Percentiles rank a stretch among this genome's conserved stretches.
These are phyloP conservation scores for Corchorus olitorius DNA, from an alignment of 345 rosid species.

Conservation along the genomic window DNA sequence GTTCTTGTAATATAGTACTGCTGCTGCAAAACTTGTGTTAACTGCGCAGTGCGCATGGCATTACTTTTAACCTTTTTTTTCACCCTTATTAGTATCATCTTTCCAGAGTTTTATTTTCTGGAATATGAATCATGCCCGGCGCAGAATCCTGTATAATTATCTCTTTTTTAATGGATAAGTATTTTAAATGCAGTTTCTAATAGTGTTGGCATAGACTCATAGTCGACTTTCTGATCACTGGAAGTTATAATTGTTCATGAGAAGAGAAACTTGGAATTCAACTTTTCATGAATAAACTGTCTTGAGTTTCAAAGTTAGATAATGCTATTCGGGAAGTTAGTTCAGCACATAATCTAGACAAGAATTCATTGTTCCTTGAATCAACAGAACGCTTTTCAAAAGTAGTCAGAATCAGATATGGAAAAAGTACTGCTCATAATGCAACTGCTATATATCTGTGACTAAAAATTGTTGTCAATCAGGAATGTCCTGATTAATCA, in stretches of 20 bases:
- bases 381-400: background rate
- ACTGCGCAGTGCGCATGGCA: background rate
- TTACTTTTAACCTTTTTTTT: background rate
- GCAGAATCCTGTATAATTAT: background rate
- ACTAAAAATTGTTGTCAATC: background rate
- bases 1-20: background rate
- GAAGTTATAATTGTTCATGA: background rate
- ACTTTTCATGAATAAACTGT: too few relatives aligned
- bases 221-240: background rate
- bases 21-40: background rate
- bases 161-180: background rate
- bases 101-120: slow-evolving; percentile 5
- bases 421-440: background rate
- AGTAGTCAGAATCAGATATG: background rate
- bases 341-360: too few relatives aligned
- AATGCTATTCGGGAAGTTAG: too few relatives aligned
- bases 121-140: background rate
- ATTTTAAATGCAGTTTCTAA: background rate
- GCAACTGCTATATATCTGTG: background rate
- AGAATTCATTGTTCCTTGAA: too few relatives aligned
- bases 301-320: too few relatives aligned
- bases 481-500: background rate
- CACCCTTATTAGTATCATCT: background rate
- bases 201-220: background rate
- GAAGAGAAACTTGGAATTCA: background rate